These are phyloP conservation scores for Tuber indicum DNA, from an alignment of 495 filamentous ascomycete genomes.

Conservation along the genomic window DNA sequence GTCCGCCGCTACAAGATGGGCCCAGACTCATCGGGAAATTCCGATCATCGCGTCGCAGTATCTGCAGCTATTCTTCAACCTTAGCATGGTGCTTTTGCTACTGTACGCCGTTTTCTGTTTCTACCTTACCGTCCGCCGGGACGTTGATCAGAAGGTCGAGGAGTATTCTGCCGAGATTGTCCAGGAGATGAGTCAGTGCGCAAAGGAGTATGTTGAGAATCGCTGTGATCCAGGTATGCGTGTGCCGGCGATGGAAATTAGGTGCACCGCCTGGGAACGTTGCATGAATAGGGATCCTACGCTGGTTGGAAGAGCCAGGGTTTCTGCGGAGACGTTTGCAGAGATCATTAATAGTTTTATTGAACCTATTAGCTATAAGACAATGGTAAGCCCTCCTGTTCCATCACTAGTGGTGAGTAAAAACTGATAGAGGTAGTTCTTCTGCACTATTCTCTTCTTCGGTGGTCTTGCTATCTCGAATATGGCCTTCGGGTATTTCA, in stretches of 20 bases:
- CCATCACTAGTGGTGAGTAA: conserved; percentile 13
- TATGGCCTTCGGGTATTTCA: conserved; percentile 35
- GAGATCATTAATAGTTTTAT: conserved; percentile 70
- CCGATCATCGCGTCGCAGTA: conserved; percentile 81
- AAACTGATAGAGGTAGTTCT: conserved; percentile 26
- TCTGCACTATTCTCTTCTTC: conserved; percentile 17
- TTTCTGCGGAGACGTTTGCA: conserved; percentile 71
- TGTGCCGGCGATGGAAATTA: conserved; percentile 62
- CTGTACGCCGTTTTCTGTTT: conserved; percentile 67
- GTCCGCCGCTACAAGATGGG: conserved; percentile 59
- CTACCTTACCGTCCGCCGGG: conserved; percentile 62
- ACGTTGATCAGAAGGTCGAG: conserved; percentile 65
- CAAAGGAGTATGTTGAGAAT: conserved; percentile 64
- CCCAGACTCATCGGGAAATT: conserved; percentile 62
- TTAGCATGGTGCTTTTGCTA: conserved; percentile 59
- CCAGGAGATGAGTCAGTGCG: conserved; percentile 65
- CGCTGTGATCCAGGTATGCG: conserved; percentile 56
- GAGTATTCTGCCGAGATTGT: conserved; percentile 58
- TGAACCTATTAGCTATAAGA: conserved; percentile 66
- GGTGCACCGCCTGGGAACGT: conserved; percentile 70
- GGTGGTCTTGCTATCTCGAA: conserved; percentile 30
- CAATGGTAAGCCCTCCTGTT: conserved; percentile 51
- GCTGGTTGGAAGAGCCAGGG: conserved; percentile 58
- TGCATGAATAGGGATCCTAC: conserved; percentile 77
- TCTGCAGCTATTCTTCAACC: conserved; percentile 71